Conservation (phyloP, 2,329 filamentous ascomycete genomes). For the Ilyonectria mors-panacis region DNA sequence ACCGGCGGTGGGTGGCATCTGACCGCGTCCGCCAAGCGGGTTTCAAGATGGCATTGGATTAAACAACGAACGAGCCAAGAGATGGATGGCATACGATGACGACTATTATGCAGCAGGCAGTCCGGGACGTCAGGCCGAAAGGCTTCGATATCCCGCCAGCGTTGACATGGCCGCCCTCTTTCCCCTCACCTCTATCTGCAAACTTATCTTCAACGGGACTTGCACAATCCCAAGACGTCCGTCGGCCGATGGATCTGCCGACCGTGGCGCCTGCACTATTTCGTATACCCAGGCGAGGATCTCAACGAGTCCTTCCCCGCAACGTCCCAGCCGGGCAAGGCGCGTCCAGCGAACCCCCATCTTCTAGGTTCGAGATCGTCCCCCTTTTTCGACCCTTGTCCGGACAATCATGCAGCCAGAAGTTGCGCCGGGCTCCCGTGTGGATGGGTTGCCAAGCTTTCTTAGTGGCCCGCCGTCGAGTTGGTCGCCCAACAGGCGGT, state of each 20-base stretch:
- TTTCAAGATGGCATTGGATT: slow-evolving; percentile 10
- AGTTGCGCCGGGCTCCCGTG: neutral
- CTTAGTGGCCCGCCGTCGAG: neutral
- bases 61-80: neutral
- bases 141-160: neutral
- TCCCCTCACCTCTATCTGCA: neutral
- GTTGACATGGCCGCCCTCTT: neutral
- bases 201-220: neutral
- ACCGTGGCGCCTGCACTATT: neutral
- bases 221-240: neutral
- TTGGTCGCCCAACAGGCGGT: neutral
- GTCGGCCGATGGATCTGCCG: slow-evolving; percentile 9
- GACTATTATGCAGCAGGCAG: neutral
- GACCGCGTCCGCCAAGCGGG: slow-evolving; percentile 15
- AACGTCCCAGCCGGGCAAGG: neutral
- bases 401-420: slow-evolving; percentile 11
- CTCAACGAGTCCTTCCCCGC: neutral
- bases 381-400: slow-evolving; percentile 1
- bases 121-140: neutral
- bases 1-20: slow-evolving; percentile 5
- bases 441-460: neutral
- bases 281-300: neutral
- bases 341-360: neutral
- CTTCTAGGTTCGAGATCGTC: neutral
- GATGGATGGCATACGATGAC: slow-evolving; percentile 1